A percentile compares a stretch with the other conserved stretches of the same genome.
phyloP scores from a whole-genome alignment of 108 stramenopile species.

The Pinguiococcus pyrenoidosus region DNA sequence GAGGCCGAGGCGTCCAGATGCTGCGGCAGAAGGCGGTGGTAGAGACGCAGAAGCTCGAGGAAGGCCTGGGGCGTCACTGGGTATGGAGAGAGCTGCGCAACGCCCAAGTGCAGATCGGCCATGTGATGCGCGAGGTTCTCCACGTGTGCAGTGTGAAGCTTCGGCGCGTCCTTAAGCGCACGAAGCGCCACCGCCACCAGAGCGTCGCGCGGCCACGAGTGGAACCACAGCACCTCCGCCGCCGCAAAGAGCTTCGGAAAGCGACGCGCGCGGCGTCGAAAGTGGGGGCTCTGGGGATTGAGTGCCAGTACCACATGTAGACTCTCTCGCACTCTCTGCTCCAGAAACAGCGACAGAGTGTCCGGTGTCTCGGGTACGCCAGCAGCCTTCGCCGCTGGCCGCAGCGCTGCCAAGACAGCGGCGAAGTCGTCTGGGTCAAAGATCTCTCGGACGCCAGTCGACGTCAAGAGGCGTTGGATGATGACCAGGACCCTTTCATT shows the following conservation, averaged over 20 bases:
- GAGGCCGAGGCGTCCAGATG: slow-evolving; percentile 3
- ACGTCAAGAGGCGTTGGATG: too few species aligned
- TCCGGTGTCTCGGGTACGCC: not conserved
- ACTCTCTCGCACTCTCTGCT: not conserved
- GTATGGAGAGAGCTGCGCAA: slow-evolving; percentile 15
- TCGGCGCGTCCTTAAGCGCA: not conserved
- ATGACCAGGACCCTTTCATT: too few species aligned
- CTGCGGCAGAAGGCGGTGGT: slow-evolving; percentile 12
- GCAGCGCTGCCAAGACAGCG: not conserved
- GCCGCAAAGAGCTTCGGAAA: slow-evolving; percentile 11
- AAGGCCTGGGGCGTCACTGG: slow-evolving; percentile 32
- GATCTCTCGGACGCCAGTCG: not conserved
- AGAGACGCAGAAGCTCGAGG: slow-evolving; percentile 27
- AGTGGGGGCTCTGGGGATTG: slow-evolving; percentile 1
- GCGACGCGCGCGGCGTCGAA: slow-evolving; percentile 7
- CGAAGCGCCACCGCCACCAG: slow-evolving; percentile 5
- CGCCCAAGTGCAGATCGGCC: slow-evolving; percentile 40
- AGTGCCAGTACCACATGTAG: slow-evolving; percentile 11
- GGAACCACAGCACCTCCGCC: slow-evolving; percentile 14
- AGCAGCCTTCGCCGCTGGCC: too few species aligned
- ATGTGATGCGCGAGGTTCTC: slow-evolving; percentile 48
- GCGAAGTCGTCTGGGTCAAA: too few species aligned
- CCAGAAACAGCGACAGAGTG: not conserved
- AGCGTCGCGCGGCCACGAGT: slow-evolving; percentile 14
- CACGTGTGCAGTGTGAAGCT: too few species aligned